Conservation (phyloP, 495 filamentous ascomycete species). For the Daldinia decipiens region DNA sequence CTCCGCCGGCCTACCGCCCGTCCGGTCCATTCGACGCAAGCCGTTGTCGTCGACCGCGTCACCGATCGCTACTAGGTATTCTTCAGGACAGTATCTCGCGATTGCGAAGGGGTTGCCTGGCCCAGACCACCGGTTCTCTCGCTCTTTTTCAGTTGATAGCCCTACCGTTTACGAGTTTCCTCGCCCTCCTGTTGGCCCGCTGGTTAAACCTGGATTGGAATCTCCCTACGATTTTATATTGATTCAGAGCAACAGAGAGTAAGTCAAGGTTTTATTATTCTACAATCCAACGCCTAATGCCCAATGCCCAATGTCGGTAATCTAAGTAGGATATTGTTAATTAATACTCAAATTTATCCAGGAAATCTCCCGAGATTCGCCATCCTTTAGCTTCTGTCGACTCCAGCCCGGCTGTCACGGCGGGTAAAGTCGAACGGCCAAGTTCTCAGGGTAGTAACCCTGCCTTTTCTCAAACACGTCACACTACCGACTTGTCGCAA, state of each 20-base stretch:
- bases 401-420: constrained; percentile 35
- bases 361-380: constrained; percentile 37
- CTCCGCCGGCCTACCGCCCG: constrained; percentile 23
- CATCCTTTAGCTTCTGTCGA: constrained; percentile 38
- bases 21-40: constrained; percentile 61
- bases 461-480: constrained; percentile 52
- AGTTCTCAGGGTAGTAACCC: constrained; percentile 50
- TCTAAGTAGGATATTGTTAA: constrained; percentile 32
- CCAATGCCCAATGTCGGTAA: background rate
- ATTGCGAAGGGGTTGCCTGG: constrained; percentile 49
- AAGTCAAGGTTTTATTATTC: constrained; percentile 44
- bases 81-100: constrained; percentile 56
- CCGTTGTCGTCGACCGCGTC: constrained; percentile 65
- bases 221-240: constrained; percentile 35
- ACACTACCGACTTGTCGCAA: constrained; percentile 42
- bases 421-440: constrained; percentile 51
- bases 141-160: constrained; percentile 64
- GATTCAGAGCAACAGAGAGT: constrained; percentile 38
- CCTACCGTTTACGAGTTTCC: constrained; percentile 68
- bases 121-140: constrained; percentile 60
- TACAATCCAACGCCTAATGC: constrained; percentile 31
- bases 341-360: constrained; percentile 45
- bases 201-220: constrained; percentile 30
- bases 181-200: constrained; percentile 30
- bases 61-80: constrained; percentile 60